These are phyloP conservation scores for Phytophthora fragariaefolia DNA, from an alignment of 352 stramenopile species.

Conservation along the genomic window DNA sequence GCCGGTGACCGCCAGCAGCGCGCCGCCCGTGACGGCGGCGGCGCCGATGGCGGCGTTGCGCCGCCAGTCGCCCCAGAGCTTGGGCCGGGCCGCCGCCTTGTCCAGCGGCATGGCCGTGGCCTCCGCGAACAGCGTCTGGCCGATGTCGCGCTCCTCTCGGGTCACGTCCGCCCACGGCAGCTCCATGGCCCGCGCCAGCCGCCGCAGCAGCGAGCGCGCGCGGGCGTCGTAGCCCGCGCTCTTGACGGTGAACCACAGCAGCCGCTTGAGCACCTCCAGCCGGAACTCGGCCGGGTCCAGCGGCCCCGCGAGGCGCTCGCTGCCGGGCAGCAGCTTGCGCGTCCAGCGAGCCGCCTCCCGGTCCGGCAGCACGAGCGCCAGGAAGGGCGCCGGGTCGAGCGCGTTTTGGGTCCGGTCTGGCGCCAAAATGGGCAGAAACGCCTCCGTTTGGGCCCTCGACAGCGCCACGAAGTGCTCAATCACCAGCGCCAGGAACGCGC, in stretches of 20 bases:
- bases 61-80: slow-evolving; percentile 77
- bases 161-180: slow-evolving; percentile 72
- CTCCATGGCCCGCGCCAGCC: slow-evolving; percentile 54
- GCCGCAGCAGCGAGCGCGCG: slow-evolving; percentile 59
- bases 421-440: slow-evolving; percentile 79
- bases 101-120: slow-evolving; percentile 76
- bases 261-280: slow-evolving; percentile 61
- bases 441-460: slow-evolving; percentile 57
- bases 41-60: slow-evolving; percentile 76
- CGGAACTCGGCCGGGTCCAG: slow-evolving; percentile 54
- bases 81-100: slow-evolving; percentile 61
- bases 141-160: slow-evolving; percentile 71
- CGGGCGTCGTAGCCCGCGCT: slow-evolving; percentile 80
- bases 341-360: slow-evolving; percentile 33
- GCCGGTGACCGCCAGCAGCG: slow-evolving; percentile 76
- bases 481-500: slow-evolving; percentile 67
- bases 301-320: slow-evolving; percentile 8
- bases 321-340: slow-evolving; percentile 15
- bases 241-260: slow-evolving; percentile 86
- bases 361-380: slow-evolving; percentile 58
- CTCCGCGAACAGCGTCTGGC: slow-evolving; percentile 73
- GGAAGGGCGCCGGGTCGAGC: slow-evolving; percentile 69
- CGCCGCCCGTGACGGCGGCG: slow-evolving; percentile 71
- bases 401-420: slow-evolving; percentile 26
- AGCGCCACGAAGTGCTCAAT: slow-evolving; percentile 71